Base-by-base conservation (phyloP, 2,329 filamentous ascomycete species). In the Stylonectria norvegica region DNA sequence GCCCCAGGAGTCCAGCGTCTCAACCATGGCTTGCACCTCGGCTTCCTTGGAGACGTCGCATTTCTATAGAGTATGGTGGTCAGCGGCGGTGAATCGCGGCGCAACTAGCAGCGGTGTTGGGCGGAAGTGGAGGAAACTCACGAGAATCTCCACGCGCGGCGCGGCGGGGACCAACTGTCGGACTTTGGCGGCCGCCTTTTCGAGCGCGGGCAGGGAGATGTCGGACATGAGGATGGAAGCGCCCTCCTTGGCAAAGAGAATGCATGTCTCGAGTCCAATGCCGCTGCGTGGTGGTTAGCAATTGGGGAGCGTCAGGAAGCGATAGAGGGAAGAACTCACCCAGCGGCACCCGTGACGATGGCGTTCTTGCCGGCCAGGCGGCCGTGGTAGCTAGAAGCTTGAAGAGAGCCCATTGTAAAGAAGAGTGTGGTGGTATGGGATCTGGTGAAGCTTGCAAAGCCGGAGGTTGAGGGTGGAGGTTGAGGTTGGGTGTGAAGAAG, bases 211-310 rank as follows among this genome's bases (percentile, higher is more conserved):
- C 31, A 74, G 78, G 4, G 88, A 91, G 54, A 95, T 88, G 60
- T 96, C 90, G 46, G 85, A 79, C 79, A 96, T 82, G 51, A 95
- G 71, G 41, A 96, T 81, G 47, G 79, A 85, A 59, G 89, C 90
- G 47, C 89, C 90, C 71, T 96, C 90, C 50, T 85, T 85, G 44
- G 83, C 85, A 60, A 96, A 95, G 43, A 95, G 85, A 53, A 96
- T 90, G 40, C 79, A 79, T 2, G 90, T 95, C 71, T 96, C 89
- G 34, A 96, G 85, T 52, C 90, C 90, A 59, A 96, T 96, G 59
- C 90, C 90, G 59, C 90, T 90, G 59, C 16, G 14, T 6, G 25
- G 6, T 6, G 15, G 5, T 27, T 20, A 22, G 16, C 35, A 22
- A 22, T 33, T 17, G 3, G 8, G 17, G 4, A 15, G 4, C 9